Conservation (phyloP, 768 basidiomycete species). For the Amanita jacksonii region DNA sequence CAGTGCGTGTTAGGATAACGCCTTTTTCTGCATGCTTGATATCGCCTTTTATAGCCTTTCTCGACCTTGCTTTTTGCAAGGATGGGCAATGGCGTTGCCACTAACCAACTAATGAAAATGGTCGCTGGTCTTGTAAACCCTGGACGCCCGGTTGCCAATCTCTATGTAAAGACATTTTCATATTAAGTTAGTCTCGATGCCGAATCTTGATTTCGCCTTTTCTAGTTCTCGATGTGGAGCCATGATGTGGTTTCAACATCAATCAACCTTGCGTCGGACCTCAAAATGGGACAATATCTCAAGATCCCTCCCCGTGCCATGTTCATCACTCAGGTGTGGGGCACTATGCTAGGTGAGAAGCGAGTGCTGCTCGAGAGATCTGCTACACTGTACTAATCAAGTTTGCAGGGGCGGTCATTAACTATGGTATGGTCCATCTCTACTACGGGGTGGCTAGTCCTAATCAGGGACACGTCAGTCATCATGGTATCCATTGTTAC, state of each 20-base stretch:
- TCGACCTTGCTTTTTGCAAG: slow-evolving; percentile 46
- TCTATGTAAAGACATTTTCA: slow-evolving; percentile 37
- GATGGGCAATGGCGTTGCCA: slow-evolving; percentile 53
- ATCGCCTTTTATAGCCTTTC: slow-evolving; percentile 32
- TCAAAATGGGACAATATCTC: slow-evolving; percentile 66
- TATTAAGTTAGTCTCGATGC: not conserved
- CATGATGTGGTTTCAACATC: slow-evolving; percentile 50
- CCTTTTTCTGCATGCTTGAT: not conserved
- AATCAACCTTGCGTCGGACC: slow-evolving; percentile 41
- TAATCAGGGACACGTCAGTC: slow-evolving; percentile 26
- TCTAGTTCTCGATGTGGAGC: slow-evolving; percentile 60
- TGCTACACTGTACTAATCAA: not conserved
- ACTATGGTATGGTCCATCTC: slow-evolving; percentile 26
- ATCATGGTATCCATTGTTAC: slow-evolving; percentile 51
- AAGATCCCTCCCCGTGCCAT: slow-evolving; percentile 62
- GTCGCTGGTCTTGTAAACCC: slow-evolving; percentile 50
- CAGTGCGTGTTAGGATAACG: slow-evolving; percentile 15
- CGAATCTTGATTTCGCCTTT: not conserved
- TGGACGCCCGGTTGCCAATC: slow-evolving; percentile 58
- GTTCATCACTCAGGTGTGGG: slow-evolving; percentile 58
- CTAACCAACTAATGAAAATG: slow-evolving; percentile 59
- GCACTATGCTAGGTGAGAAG: slow-evolving; percentile 42
- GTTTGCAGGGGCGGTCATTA: slow-evolving; percentile 24
- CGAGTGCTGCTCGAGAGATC: too few species aligned
- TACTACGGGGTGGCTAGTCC: too few species aligned